These are phyloP conservation scores for Fusarium chaquense DNA, from an alignment of 2,329 filamentous ascomycete species.

Conservation along the genomic window DNA sequence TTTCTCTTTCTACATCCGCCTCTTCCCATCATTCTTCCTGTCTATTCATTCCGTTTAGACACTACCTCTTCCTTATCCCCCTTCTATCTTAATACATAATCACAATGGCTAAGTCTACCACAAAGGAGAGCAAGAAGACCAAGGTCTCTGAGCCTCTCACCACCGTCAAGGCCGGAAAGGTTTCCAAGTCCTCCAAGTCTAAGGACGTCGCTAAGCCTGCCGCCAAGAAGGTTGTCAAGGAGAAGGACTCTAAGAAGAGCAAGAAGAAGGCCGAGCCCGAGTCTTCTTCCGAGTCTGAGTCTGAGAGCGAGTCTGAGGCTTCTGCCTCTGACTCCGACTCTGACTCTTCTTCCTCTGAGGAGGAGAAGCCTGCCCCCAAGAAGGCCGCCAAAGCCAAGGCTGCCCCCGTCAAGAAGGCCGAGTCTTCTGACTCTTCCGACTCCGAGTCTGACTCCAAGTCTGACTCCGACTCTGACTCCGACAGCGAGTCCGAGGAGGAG, in stretches of 20 bases:
- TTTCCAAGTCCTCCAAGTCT: constrained; percentile 72
- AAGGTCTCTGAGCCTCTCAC: constrained; percentile 65
- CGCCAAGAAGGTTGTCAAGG: constrained; percentile 62
- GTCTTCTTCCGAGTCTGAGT: constrained; percentile 57
- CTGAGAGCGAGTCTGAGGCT: constrained; percentile 56
- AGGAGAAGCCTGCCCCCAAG: constrained; percentile 56
- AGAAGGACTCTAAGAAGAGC: constrained; percentile 63
- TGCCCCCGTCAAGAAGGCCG: constrained; percentile 48
- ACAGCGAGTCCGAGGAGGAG: constrained; percentile 52
- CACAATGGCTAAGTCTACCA: constrained; percentile 76
- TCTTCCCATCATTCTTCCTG: constrained; percentile 34
- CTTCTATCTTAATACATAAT: constrained; percentile 43
- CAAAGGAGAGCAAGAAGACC: constrained; percentile 64
- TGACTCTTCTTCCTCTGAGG: constrained; percentile 47
- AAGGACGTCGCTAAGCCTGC: constrained; percentile 75
- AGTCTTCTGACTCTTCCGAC: constrained; percentile 49
- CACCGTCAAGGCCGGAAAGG: constrained; percentile 75
- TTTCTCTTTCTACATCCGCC: constrained; percentile 36
- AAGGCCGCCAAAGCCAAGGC: constrained; percentile 54
- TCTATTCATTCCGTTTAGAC: constrained; percentile 26
- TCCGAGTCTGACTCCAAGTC: constrained; percentile 52
- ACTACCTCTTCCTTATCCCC: constrained; percentile 9
- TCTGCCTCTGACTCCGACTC: constrained; percentile 52
- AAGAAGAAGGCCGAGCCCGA: constrained; percentile 60
- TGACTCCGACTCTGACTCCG: constrained; percentile 52